These are phyloP conservation scores for Lentinus brumalis DNA, from an alignment of 768 basidiomycete genomes.

Conservation along the genomic window DNA sequence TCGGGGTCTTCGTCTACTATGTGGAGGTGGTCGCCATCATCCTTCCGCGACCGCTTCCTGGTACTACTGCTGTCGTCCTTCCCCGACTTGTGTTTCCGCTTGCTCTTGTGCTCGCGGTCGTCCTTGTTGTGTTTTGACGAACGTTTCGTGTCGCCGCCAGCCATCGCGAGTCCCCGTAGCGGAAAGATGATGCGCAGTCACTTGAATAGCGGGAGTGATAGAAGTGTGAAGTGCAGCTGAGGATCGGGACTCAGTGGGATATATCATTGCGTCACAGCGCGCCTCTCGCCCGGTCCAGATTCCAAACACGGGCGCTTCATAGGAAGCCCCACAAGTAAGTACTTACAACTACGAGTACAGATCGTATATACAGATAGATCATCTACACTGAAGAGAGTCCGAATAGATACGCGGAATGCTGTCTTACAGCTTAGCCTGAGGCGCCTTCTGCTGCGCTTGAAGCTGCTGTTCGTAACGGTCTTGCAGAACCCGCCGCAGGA, in stretches of 20 bases:
- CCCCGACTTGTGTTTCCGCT: slow-evolving; percentile 57
- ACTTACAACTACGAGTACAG: no score
- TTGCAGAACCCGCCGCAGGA: slow-evolving; percentile 60
- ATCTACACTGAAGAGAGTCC: not conserved
- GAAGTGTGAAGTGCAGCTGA: not conserved
- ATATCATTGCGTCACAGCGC: slow-evolving; percentile 10
- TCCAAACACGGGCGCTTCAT: not conserved
- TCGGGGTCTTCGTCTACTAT: slow-evolving; percentile 75
- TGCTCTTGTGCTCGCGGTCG: slow-evolving; percentile 45
- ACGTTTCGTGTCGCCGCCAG: slow-evolving; percentile 21
- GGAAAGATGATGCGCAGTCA: not conserved
- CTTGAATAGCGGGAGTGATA: no score
- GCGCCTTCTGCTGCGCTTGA: not conserved
- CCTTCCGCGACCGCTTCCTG: slow-evolving; percentile 36
- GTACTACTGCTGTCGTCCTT: slow-evolving; percentile 35
- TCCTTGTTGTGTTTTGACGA: slow-evolving; percentile 41
- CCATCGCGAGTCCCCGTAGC: slow-evolving; percentile 15
- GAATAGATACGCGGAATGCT: not conserved
- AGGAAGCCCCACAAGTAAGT: not conserved
- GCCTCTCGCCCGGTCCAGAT: not conserved
- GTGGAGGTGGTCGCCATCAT: slow-evolving; percentile 42
- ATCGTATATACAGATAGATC: not conserved
- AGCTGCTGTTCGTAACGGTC: slow-evolving; percentile 51
- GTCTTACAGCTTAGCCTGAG: slow-evolving; percentile 18
- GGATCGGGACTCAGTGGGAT: not conserved